Evolutionary conservation across 345 rosid genomes (phyloP).

Genomic region (Populus ilicifolia): DNA sequence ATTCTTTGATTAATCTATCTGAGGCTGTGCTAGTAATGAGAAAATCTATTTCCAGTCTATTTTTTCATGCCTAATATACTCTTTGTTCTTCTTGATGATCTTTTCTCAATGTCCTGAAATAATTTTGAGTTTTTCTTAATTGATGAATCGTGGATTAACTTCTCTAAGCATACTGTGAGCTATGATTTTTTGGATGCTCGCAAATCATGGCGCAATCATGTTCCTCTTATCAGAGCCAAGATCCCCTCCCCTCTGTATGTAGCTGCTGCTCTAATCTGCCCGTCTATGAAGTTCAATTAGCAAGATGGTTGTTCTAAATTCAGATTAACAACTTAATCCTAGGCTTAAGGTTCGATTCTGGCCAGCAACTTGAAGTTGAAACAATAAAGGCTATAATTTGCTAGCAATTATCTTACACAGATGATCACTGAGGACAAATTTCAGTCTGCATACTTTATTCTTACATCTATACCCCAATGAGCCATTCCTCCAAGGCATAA

Average conservation of each 20-base stretch:
- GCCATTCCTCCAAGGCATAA: not conserved
- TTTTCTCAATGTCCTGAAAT: not conserved
- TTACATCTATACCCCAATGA: no score
- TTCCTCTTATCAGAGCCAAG: not conserved
- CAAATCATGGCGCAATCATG: not conserved
- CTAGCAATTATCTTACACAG: not conserved
- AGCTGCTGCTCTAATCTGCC: not conserved
- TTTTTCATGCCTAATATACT: not conserved
- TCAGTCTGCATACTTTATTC: no score
- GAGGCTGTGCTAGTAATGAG: not conserved
- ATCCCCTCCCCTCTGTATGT: no score
- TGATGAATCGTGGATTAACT: not conserved
- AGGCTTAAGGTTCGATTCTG: not conserved
- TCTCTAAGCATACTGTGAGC: not conserved
- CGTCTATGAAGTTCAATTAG: not conserved
- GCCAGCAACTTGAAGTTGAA: not conserved
- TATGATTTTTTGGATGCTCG: not conserved
- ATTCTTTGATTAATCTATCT: not conserved
- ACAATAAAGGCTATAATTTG: not conserved
- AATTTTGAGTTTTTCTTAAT: not conserved
- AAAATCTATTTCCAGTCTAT: not conserved
- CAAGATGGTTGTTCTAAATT: not conserved
- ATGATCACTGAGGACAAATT: no score
- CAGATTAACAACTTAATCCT: not conserved
- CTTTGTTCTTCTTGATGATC: not conserved